A percentile compares a stretch with the other conserved stretches of the same genome.
Evolutionary conservation across 805 yeast genomes (phyloP).

Genomic region (Saccharomycodes ludwigii): DNA sequence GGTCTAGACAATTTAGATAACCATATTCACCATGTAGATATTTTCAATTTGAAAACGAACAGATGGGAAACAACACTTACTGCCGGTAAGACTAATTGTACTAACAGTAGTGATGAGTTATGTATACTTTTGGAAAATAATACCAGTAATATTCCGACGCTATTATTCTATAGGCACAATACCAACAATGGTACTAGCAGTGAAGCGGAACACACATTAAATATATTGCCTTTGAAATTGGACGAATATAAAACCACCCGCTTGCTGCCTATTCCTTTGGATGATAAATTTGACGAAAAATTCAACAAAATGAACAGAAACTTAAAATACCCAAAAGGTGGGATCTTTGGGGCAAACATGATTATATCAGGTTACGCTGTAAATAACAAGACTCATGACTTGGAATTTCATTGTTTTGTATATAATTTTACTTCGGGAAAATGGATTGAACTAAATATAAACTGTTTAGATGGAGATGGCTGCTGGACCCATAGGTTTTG

Average conservation of each 20-base stretch:
- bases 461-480: constrained; percentile 38
- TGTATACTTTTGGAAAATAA: constrained; percentile 18
- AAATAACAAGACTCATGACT: constrained; percentile 17
- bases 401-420: constrained; percentile 18
- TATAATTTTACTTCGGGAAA: constrained; percentile 25
- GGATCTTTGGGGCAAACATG: constrained; percentile 52
- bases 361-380: constrained; percentile 49
- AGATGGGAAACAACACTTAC: constrained; percentile 21
- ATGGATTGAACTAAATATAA: constrained; percentile 52
- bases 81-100: constrained; percentile 11
- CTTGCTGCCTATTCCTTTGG: constrained; percentile 19
- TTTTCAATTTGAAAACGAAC: constrained; percentile 18
- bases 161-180: too few relatives aligned
- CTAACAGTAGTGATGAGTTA: constrained; percentile 13
- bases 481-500: constrained; percentile 44
- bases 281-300: constrained; percentile 10
- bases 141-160: constrained; percentile 18
- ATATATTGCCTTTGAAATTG: constrained; percentile 5
- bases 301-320: constrained; percentile 24
- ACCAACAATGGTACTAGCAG: too few relatives aligned
- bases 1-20: constrained; percentile 23
- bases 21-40: constrained; percentile 18
- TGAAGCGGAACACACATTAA: not conserved
- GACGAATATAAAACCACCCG: constrained; percentile 19
- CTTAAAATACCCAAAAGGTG: constrained; percentile 46